Evolutionary conservation across 495 filamentous ascomycete genomes (phyloP).

Genomic region (Neurospora pannonica): DNA sequence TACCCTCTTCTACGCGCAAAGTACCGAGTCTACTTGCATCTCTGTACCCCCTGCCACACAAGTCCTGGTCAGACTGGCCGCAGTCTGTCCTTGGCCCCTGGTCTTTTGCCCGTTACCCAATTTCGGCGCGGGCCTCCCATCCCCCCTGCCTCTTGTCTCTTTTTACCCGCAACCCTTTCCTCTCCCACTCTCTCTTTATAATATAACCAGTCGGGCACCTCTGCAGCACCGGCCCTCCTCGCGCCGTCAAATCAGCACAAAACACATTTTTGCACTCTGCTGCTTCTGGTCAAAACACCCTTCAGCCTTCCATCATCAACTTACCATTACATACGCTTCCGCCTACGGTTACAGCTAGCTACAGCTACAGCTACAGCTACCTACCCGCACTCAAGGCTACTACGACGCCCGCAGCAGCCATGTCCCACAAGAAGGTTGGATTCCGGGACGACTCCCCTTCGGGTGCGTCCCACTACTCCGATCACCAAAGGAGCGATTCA

Average conservation of each 20-base stretch:
- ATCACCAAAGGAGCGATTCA: constrained; percentile 25
- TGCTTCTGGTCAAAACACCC: constrained; percentile 18
- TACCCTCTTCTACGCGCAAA: not conserved
- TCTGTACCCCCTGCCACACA: not conserved
- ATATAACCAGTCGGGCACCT: constrained; percentile 29
- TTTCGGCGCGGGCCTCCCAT: constrained; percentile 7
- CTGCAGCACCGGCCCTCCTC: constrained; percentile 20
- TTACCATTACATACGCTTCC: constrained; percentile 1
- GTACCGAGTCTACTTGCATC: not conserved
- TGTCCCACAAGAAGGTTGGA: constrained; percentile 25
- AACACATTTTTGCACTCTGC: constrained; percentile 23
- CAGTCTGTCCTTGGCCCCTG: not conserved
- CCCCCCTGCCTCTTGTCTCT: constrained; percentile 5
- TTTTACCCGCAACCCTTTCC: constrained; percentile 18
- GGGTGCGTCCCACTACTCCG: constrained; percentile 19
- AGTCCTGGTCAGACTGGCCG: constrained; percentile 1
- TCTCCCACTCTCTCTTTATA: constrained; percentile 10
- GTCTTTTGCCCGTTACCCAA: constrained; percentile 13
- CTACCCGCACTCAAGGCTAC: not conserved
- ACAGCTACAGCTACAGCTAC: constrained; percentile 1
- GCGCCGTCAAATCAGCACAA: constrained; percentile 31
- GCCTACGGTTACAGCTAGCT: constrained; percentile 4
- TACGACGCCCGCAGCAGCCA: constrained; percentile 5
- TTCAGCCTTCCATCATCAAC: constrained; percentile 5
- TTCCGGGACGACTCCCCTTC: constrained; percentile 22